Evolutionary conservation across 2,329 filamentous ascomycete species (phyloP), one percentile per base, ranked within the genome.

Genomic region (Aspergillus thermomutatus): DNA sequence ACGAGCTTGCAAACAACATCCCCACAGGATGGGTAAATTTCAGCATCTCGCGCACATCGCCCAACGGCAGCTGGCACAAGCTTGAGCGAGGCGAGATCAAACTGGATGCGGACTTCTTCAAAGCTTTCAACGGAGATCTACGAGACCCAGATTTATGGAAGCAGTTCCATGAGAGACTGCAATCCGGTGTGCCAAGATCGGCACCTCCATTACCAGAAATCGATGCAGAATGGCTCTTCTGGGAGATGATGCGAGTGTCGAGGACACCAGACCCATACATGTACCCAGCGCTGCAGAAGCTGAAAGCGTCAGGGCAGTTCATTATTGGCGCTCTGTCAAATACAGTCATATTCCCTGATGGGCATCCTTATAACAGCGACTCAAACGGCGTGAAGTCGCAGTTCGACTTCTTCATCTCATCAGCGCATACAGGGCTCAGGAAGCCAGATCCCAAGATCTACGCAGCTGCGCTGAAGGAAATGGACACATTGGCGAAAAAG

Each of bases 21-120:
- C 93, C 92, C 0, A 82, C 86, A 3, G 93, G 92, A 69, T 97
- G 92, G 87, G 83, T 97, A 66, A 97, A 97, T 79, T 88, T 89
- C 76, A 89, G 89, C 65, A 94, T 97, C 69, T 91, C 91, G 52
- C 83, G 84, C 65, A 87, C 88, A 2, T 85, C 87, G 0, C 92
- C 91, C 2, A 77, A 86, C 63, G 94, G 94, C 43, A 88, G 85
- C 70, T 97, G 93, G 93, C 92, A 96, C 69, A 84, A 83, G 46
- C 82, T 97, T 48, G 94, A 99, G 74, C 87, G 89, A 56, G 93
- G 93, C 58, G 86, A 91, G 59, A 88, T 96, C 58, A 79, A 83
- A 26, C 80, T 97, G 72, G 87, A 96, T 69, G 79, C 82, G 11
- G 73, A 76, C 8, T 97, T 92, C 80, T 97, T 93, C 73, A 70